These are phyloP conservation scores for Xylariaceae sp. DNA, from an alignment of 2,329 filamentous ascomycete genomes.

Conservation along the genomic window DNA sequence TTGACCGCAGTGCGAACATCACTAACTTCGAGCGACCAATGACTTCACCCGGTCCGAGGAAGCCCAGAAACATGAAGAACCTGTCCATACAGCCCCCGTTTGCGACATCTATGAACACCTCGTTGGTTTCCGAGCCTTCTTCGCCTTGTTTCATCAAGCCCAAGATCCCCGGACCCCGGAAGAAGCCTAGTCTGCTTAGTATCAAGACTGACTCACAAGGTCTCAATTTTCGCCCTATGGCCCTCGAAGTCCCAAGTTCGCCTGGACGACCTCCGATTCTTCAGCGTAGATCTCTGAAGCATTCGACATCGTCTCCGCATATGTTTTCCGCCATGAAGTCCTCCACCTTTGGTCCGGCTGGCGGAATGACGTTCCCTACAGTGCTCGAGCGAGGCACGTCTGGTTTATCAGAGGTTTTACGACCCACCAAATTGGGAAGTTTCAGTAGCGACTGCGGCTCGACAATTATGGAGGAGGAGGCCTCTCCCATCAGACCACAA, in stretches of 20 bases:
- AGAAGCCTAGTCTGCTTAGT: constrained; percentile 73
- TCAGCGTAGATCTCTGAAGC: constrained; percentile 58
- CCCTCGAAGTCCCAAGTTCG: constrained; percentile 51
- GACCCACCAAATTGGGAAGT: constrained; percentile 43
- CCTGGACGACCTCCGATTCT: constrained; percentile 53
- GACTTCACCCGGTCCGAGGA: constrained; percentile 64
- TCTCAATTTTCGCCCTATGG: constrained; percentile 43
- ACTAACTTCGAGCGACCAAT: constrained; percentile 49
- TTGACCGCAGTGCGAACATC: constrained; percentile 34
- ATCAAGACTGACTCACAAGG: constrained; percentile 65
- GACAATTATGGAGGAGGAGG: constrained; percentile 48
- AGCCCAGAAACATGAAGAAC: constrained; percentile 78
- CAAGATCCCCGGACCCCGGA: constrained; percentile 62
- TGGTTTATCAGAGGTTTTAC: constrained; percentile 53
- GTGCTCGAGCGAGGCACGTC: constrained; percentile 56
- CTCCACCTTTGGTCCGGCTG: constrained; percentile 54
- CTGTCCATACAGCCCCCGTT: constrained; percentile 68
- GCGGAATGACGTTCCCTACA: constrained; percentile 60
- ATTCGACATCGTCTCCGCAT: constrained; percentile 62
- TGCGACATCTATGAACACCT: constrained; percentile 41
- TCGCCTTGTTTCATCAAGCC: constrained; percentile 79
- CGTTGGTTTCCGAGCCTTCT: constrained; percentile 58
- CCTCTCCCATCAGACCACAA: constrained; percentile 54
- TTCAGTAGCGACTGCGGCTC: constrained; percentile 33
- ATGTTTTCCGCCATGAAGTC: constrained; percentile 57